Base-by-base conservation (phyloP, 139 green algal genomes). In the Asterochloris erici region DNA sequence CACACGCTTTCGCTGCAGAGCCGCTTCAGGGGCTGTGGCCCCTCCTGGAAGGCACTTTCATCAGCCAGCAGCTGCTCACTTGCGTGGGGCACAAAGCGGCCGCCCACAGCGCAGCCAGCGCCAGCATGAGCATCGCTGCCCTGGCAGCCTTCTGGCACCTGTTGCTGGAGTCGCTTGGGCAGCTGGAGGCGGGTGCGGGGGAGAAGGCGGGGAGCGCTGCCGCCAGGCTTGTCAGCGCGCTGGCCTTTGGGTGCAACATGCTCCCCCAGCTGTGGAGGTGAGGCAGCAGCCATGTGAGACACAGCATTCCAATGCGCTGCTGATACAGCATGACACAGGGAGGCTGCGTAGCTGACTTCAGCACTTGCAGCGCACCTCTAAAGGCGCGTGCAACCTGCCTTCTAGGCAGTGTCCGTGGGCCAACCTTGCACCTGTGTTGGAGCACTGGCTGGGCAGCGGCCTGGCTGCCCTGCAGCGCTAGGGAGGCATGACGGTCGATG, bases 231-330 rank as follows among this genome's bases (percentile, higher is more conserved):
- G 87, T 94, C 29, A 93, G 87, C 77, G 85, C 91, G 9, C 84
- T 94, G 70, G 88, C 91, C 12, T 93, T 94, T 71, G 61, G 66
- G 77, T 85, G 80, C 15, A 74, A n/a, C n/a, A 38, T 82, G 9
- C 63, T 74, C 61, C 78, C 68, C 14, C 29, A 61, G 24, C 63
- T 82, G 9, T 74, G 63, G 63, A 74, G 78, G 78, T 63, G 19
- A 38, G 62, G 60, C 14, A 69, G 13, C 17, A 12, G n/a, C 13
- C 0, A 66, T 19, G 10, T 15, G 11, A 15, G 13, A 76, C 71
- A 47, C 47, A 21, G 10, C 6, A 0, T 76, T 26, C 29, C 71
- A 1, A 15, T 47, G 23, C 16, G 9, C 73, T 63, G 9, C 10
- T 75, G 38, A 54, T 6, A 54, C 6, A 6, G 6, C 38, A 6